Base-by-base conservation (phyloP, 805 yeast species). In the Kluyveromyces aestuarii region DNA sequence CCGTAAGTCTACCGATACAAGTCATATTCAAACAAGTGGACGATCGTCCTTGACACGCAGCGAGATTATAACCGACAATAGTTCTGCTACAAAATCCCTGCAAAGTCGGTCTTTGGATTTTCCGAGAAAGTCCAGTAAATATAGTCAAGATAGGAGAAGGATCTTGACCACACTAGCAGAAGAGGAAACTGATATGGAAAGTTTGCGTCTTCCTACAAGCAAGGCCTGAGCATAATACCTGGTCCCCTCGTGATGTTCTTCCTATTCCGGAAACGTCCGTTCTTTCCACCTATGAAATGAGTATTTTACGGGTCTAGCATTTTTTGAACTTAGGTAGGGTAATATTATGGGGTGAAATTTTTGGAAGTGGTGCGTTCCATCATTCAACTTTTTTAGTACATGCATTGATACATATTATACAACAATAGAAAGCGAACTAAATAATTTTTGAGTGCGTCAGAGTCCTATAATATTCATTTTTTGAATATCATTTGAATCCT, bases 1-100 rank as follows among this genome's bases (percentile, higher is more conserved):
- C 3, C 53, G 67, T 33, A 62, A 63, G 47, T 62, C 66, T 13
- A 62, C 67, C 1, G 68, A 62, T 48, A 62, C 61, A 44, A 60
- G 66, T 41, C 68, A 63, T 52, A 44, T 64, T 27, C 55, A 48
- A 14, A 33, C 16, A 8, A 14, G 27, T 4, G 17, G 33, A 16
- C 27, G n/a, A 10, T 8, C 18, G 39, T 6, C 39, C 18, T 17
- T 13, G 8, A 14, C n/a, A 4, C 10, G 14, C 36, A 25, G 36
- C n/a, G 39, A 43, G 36, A 19, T 16, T 8, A 41, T 41, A 25
- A 2, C 38, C 16, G 38, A 36, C 25, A 21, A 6, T 21, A 21
- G 25, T 21, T 21, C 25, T 21, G 6, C 6, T 21, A 21, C 25
- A 21, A 21, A 21, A 21, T 21, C 25, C 25, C 6, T 33, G 27